These are phyloP conservation scores for Effrenium voratum DNA, from an alignment of 73 alveolate species.

Conservation along the genomic window DNA sequence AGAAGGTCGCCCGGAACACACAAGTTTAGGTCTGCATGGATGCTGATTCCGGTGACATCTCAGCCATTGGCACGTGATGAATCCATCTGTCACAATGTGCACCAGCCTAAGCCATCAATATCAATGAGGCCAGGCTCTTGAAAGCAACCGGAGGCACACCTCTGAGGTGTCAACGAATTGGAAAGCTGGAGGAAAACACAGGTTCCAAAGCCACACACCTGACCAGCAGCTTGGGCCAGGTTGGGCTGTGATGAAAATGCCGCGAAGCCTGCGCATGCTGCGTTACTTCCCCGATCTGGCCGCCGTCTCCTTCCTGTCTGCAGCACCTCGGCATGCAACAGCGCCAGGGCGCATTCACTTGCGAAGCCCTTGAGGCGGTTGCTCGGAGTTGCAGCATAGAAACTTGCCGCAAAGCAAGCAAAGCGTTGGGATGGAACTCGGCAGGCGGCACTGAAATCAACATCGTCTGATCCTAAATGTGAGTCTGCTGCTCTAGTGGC, in stretches of 20 bases:
- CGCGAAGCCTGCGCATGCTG: slow-evolving; percentile 69
- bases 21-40: background rate
- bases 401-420: slow-evolving; percentile 67
- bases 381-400: slow-evolving; percentile 81
- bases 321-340: slow-evolving; percentile 34
- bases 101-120: slow-evolving; percentile 23
- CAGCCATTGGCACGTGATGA: slow-evolving; percentile 49
- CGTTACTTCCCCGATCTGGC: slow-evolving; percentile 77
- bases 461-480: too few relatives aligned
- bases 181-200: slow-evolving; percentile 74
- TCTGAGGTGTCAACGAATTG: too few relatives aligned
- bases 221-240: background rate
- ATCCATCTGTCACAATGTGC: slow-evolving; percentile 68
- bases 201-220: slow-evolving; percentile 84
- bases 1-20: background rate
- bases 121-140: background rate
- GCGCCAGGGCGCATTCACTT: background rate
- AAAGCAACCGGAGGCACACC: background rate
- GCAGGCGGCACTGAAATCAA: background rate
- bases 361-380: background rate
- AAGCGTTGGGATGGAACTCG: slow-evolving; percentile 76
- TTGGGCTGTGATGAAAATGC: background rate
- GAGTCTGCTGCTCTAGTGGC: too few relatives aligned
- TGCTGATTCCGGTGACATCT: background rate
- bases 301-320: slow-evolving; percentile 77